Percentiles rank a stretch among this genome's conserved stretches.
These are phyloP conservation scores for Talaromyces sp. DNA, from an alignment of 2,329 filamentous ascomycete species.

Conservation along the genomic window DNA sequence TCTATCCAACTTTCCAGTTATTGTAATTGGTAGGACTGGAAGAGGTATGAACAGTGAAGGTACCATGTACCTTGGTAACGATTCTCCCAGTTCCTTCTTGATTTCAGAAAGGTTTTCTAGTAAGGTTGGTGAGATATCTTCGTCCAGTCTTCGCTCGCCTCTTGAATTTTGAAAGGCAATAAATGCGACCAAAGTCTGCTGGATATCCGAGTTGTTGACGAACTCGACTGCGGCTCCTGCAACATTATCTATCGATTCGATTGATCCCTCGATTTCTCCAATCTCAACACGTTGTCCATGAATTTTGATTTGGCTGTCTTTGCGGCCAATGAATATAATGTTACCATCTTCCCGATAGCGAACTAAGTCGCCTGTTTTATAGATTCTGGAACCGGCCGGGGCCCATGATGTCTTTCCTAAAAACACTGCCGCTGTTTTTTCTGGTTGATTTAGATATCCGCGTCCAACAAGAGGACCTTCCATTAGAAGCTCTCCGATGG, in stretches of 20 bases:
- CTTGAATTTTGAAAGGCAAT: no score
- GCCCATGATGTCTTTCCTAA: slow-evolving; percentile 33
- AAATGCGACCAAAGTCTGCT: neutral
- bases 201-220: no score
- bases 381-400: slow-evolving; percentile 27
- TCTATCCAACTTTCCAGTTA: neutral
- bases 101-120: no score
- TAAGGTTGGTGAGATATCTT: no score
- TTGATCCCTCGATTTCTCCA: slow-evolving; percentile 41
- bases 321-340: slow-evolving; percentile 24
- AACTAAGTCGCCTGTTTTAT: slow-evolving; percentile 29
- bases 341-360: slow-evolving; percentile 32
- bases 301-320: slow-evolving; percentile 36
- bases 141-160: no score
- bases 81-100: neutral
- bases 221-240: neutral
- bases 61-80: slow-evolving; percentile 1
- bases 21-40: neutral
- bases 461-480: slow-evolving; percentile 36
- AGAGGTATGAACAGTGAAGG: neutral
- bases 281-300: slow-evolving; percentile 39
- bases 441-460: slow-evolving; percentile 41
- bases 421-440: slow-evolving; percentile 30
- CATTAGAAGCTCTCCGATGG: slow-evolving; percentile 33
- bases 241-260: slow-evolving; percentile 13